Evolutionary conservation across 2,329 filamentous ascomycete genomes (phyloP), one percentile per base, ranked within the genome.

Genomic region (Colletotrichum sublineola): DNA sequence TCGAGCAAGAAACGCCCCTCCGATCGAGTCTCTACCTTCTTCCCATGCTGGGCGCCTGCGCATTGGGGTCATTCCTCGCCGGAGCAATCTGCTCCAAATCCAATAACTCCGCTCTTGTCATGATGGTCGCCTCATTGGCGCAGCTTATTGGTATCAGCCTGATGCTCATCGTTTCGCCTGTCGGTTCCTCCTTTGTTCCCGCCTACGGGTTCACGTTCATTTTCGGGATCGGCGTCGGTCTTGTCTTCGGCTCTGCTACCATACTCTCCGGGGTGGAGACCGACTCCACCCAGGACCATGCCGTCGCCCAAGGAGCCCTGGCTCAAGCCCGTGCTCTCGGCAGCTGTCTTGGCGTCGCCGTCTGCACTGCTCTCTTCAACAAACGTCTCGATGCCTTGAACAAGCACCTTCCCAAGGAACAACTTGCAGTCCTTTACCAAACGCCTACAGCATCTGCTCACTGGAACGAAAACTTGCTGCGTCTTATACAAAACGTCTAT

Each of bases 321-420:
- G 87, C 89, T 1, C 89, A 92, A 78, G 85, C 87, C 1, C 85
- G 90, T 18, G 87, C 91, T 0, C 80, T 91, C 2, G 90, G 90
- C 1, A 89, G 90, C 3, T 87, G 87, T 48, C 82, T 91, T 38
- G 90, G 89, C 1, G 82, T 91, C 55, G 86, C 89, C 0, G 78
- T 87, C 33, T 89, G 89, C 74, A 90, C 87, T n/a, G 85, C 90
- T 18, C 83, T 91, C 14, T 87, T 90, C 78, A 89, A 89, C 76
- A 75, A 78, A 42, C 81, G 82, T 65, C 81, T 84, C 53, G 81
- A 84, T 56, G 77, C 82, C 46, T 79, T 88, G 14, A 76, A 79
- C 15, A 74, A 75, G 36, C 74, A 78, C 40, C 76, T 87, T 67
- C 81, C 80, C 14, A 65, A 77, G 4, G 72, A 77, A 14, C 81